phyloP scores from a whole-genome alignment of 371 early-diverging fungal genomes.

The Mucor sp. region DNA sequence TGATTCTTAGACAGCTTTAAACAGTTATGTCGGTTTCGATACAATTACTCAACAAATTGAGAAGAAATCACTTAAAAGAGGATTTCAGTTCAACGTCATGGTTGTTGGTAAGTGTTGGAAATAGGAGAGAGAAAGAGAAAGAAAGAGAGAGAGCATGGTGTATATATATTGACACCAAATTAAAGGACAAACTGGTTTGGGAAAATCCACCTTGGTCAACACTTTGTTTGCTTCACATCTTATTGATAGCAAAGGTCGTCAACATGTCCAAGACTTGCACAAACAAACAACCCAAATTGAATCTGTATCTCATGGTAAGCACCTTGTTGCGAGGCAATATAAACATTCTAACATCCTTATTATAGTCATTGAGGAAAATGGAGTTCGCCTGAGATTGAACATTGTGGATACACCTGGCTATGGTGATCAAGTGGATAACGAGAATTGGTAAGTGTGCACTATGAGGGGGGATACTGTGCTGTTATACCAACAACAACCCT shows the following conservation, averaged over 20 bases:
- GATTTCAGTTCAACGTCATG: conserved; percentile 95
- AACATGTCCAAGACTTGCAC: conserved; percentile 69
- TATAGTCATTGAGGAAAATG: conserved; percentile 81
- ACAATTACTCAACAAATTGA: conserved; percentile 93
- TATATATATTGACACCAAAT: background rate
- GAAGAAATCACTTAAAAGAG: conserved; percentile 89
- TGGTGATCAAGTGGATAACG: conserved; percentile 87
- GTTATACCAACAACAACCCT: no score
- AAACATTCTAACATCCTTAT: background rate
- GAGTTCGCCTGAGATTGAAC: conserved; percentile 81
- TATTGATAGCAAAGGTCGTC: conserved; percentile 83
- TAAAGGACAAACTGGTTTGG: conserved; percentile 95
- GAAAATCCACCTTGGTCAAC: conserved; percentile 98
- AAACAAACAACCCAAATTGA: conserved; percentile 87
- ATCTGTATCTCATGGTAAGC: conserved; percentile 76
- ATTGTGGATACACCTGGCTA: conserved; percentile 85
- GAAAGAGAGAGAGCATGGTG: no score
- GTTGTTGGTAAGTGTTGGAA: conserved; percentile 73
- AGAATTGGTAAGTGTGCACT: conserved; percentile 64
- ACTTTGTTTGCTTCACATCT: conserved; percentile 89
- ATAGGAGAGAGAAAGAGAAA: no score
- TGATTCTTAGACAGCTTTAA: conserved; percentile 33
- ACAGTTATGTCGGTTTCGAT: conserved; percentile 95
- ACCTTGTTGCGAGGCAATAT: background rate
- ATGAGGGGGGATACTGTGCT: no score